Base-by-base conservation (phyloP, 768 basidiomycete species). In the Strobilomyces confusus region DNA sequence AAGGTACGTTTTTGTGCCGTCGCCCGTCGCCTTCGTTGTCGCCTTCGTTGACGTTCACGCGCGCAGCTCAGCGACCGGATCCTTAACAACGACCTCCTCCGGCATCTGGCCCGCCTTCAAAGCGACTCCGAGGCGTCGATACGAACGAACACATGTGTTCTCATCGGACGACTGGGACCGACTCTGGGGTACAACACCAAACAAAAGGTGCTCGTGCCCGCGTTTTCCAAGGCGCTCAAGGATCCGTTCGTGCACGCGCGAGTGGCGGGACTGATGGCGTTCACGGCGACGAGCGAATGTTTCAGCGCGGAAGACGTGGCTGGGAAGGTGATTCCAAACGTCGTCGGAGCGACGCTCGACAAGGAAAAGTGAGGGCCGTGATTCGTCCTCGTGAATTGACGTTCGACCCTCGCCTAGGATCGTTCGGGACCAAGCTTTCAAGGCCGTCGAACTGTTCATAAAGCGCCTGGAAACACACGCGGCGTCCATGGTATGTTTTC, bases 401-500 rank as follows among this genome's bases (percentile, higher is more conserved):
- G 29, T 54, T 14, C 49, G 44, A 48, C 29, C 14, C 17, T 14
- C 25, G 4, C 46, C 19, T 60, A 98, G 95, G 61, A 69, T 92
- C 8, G 95, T 98, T 0, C 82, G 97, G 19, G 95, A 98, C 70
- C 95, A 98, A 63, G 95, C 92, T 2, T 98, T 95, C 78, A 95
- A 90, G 69, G 88, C 93, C 7, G 77, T 95, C 50, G 90, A 92
- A 40, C 73, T 95, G 44, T 94, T 97, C 63, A 75, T 95, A 57
- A 90, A 89, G 68, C 83, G 80, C 57, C 72, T 98, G 26, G 92
- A 97, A 64, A 79, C 74, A 9, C 80, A 97, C 60, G 90, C 87
- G 2, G 78, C 79, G 0, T 77, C 81, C 3, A 89, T 99, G 94
- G 95, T 93, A 48, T n/a, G 78, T 58, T 11, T 46, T 20, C 17